These are phyloP conservation scores for Agrocybe praecox DNA, from an alignment of 768 basidiomycete species.

Conservation along the genomic window DNA sequence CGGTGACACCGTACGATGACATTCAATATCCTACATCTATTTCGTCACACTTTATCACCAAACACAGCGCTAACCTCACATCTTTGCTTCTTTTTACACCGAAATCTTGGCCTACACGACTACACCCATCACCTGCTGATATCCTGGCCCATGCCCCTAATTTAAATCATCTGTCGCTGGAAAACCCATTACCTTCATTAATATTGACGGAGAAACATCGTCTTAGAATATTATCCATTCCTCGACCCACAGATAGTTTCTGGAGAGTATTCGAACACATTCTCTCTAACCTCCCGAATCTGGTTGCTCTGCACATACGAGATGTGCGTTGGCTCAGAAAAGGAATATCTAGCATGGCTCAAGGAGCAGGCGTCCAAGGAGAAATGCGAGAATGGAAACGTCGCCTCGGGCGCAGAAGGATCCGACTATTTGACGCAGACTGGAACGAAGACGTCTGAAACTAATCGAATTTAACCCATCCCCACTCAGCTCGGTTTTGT, in stretches of 20 bases:
- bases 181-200: conserved; percentile 64
- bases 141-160: conserved; percentile 53
- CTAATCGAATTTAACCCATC: neutral
- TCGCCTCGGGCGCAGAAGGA: conserved; percentile 55
- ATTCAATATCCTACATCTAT: conserved; percentile 60
- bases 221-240: conserved; percentile 71
- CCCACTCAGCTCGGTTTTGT: neutral
- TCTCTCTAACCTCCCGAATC: conserved; percentile 56
- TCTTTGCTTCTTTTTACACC: conserved; percentile 71
- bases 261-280: conserved; percentile 56
- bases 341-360: conserved; percentile 66
- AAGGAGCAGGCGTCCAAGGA: conserved; percentile 77
- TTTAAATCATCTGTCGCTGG: conserved; percentile 72
- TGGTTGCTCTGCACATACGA: conserved; percentile 59
- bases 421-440: conserved; percentile 70
- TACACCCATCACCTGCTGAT: conserved; percentile 53
- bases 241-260: conserved; percentile 66
- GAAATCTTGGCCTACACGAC: conserved; percentile 66
- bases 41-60: conserved; percentile 56
- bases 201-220: conserved; percentile 35
- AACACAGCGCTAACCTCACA: conserved; percentile 58
- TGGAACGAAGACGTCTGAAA: conserved; percentile 55
- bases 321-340: conserved; percentile 75
- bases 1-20: conserved; percentile 76
- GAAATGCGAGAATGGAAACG: conserved; percentile 78